A percentile compares a stretch with the other conserved stretches of the same genome.
Evolutionary conservation across 78 protist genomes (phyloP).

Genomic region (Guillardia theta): DNA sequence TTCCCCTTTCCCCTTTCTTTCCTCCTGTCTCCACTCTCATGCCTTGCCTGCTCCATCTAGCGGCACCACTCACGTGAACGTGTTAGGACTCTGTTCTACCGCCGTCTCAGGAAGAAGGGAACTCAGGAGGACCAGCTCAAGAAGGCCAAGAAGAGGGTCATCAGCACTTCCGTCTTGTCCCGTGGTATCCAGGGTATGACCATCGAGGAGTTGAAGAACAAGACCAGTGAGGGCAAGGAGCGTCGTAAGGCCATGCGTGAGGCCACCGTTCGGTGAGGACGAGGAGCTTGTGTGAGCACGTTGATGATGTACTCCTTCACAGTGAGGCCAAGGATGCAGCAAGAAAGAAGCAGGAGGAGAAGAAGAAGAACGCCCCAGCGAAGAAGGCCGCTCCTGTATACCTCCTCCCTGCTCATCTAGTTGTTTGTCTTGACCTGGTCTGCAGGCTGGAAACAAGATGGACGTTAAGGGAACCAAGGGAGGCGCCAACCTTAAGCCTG

Average conservation of each 20-base stretch:
- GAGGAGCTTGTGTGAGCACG: too few relatives aligned
- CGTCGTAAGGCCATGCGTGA: slow-evolving; percentile 69
- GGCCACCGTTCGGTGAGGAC: slow-evolving; percentile 59
- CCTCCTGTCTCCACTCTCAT: background rate
- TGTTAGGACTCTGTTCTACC: slow-evolving; percentile 60
- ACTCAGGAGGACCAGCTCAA: slow-evolving; percentile 8
- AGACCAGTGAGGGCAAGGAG: slow-evolving; percentile 70
- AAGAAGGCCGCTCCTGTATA: background rate
- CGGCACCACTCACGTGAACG: background rate
- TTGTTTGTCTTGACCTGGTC: too few relatives aligned
- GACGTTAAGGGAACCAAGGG: background rate
- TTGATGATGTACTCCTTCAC: too few relatives aligned
- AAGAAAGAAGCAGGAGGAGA: slow-evolving; percentile 14
- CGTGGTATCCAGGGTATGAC: slow-evolving; percentile 77
- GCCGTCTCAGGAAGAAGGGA: slow-evolving; percentile 68
- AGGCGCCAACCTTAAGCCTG: background rate
- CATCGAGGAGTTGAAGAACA: slow-evolving; percentile 73
- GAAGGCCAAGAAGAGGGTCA: slow-evolving; percentile 61
- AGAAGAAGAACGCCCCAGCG: background rate
- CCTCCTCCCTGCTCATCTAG: too few relatives aligned
- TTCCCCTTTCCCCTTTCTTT: too few relatives aligned
- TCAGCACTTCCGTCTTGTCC: slow-evolving; percentile 61
- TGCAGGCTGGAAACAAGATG: too few relatives aligned
- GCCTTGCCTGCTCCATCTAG: background rate
- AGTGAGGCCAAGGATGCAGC: slow-evolving; percentile 2